Evolutionary conservation across 352 stramenopile genomes (phyloP), one percentile per base, ranked within the genome.

Genomic region (Globisporangium nagaii): DNA sequence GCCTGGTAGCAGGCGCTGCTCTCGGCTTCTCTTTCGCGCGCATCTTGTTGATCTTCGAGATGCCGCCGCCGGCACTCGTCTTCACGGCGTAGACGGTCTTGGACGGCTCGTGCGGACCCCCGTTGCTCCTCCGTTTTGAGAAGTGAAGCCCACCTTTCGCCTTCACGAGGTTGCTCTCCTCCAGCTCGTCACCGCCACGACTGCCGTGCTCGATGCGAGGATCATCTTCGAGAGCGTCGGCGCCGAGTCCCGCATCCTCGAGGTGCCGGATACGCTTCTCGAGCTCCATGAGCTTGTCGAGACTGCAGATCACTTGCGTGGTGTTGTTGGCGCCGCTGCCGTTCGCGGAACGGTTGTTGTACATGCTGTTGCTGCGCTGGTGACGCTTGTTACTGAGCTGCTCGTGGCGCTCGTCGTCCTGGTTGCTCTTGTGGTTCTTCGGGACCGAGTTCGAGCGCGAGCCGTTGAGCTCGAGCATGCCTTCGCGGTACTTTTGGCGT

Each of bases 241-340:
- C 68, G 2, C 70, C 73, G 5, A 88, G 51, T 0, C 75, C 77
- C 0, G 75, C 73, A 51, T 83, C 82, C 51, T 97, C 88, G 30
- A 97, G 62, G 35, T 87, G 73, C 0, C 73, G 72, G 51, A 97
- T 97, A 10, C 88, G 78, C 62, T 90, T 79, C 61, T 97, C 88
- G 3, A 97, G 70, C 49, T 97, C 87, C 63, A 96, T 88, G 6
- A 97, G 80, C 39, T 88, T 89, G 59, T 93, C 82, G 17, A 97
- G 68, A 52, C 74, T 91, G 37, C 66, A 79, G 37, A 95, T 74
- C 10, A 96, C 81, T 17, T 80, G 72, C 0, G 58, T 50, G 30
- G 71, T 78, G 17, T 12, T 44, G 19, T 25, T 46, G 54, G 56
- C 58, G 25, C 9, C 36, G 19, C 20, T 11, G 7, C 37, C 32